These are phyloP conservation scores for Pleurotus citrinopileatus DNA, from an alignment of 768 basidiomycete genomes.

Conservation along the genomic window DNA sequence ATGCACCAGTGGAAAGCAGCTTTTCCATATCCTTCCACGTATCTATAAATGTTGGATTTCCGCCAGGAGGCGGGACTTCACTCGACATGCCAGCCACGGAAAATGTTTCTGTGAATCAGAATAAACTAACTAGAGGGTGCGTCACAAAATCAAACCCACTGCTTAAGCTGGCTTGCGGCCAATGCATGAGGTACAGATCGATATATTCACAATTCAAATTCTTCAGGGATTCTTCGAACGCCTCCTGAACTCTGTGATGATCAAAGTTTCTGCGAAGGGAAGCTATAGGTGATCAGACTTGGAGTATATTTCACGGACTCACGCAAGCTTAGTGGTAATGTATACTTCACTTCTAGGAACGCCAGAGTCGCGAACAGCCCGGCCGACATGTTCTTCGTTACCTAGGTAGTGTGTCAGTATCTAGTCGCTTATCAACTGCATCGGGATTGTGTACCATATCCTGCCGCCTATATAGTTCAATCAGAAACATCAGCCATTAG, in stretches of 20 bases:
- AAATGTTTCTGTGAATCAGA: background rate
- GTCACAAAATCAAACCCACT: background rate
- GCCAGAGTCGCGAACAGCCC: constrained; percentile 41
- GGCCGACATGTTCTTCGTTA: constrained; percentile 45
- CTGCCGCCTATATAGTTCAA: constrained; percentile 20
- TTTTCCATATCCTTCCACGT: constrained; percentile 30
- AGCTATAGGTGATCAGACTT: background rate
- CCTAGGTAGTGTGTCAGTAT: too few relatives aligned
- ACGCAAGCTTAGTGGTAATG: constrained; percentile 24
- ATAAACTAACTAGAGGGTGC: background rate
- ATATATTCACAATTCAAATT: constrained; percentile 39
- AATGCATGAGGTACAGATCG: constrained; percentile 45
- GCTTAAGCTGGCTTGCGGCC: constrained; percentile 6
- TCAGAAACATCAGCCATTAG: background rate
- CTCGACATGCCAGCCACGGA: background rate
- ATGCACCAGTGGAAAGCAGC: constrained; percentile 25
- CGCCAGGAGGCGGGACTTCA: constrained; percentile 15
- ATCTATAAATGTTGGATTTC: constrained; percentile 25
- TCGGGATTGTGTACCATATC: constrained; percentile 21
- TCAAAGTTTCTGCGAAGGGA: constrained; percentile 15
- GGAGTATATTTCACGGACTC: background rate
- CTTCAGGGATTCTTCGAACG: constrained; percentile 32
- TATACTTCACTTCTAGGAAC: constrained; percentile 44
- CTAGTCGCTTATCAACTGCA: too few relatives aligned
- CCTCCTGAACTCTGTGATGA: constrained; percentile 30